These are phyloP conservation scores for Streptanthus diversifolius DNA, from an alignment of 345 rosid genomes.

Conservation along the genomic window DNA sequence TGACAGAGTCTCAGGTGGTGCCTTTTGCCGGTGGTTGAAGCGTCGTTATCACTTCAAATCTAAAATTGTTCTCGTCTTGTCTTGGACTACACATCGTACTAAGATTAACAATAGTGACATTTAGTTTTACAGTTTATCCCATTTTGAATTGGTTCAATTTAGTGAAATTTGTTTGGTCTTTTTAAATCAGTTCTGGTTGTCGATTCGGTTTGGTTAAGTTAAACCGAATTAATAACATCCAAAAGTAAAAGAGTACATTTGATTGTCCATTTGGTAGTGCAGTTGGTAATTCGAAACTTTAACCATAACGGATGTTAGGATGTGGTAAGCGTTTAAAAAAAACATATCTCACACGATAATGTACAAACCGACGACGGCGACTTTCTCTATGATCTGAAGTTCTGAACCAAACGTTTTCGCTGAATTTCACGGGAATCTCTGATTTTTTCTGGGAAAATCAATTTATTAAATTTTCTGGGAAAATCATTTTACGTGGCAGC, in stretches of 20 bases:
- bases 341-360: neutral
- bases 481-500: neutral
- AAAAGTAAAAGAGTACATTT: no score
- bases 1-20: neutral
- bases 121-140: neutral
- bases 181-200: neutral
- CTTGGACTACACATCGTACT: constrained; percentile 17
- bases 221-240: neutral
- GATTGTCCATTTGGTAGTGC: no score
- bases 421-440: constrained; percentile 17
- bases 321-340: no score
- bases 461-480: neutral
- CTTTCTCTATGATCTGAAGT: constrained; percentile 24
- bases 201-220: neutral
- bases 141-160: neutral
- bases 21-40: constrained; percentile 10
- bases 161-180: neutral
- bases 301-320: no score
- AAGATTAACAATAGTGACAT: neutral
- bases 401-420: neutral
- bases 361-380: constrained; percentile 30
- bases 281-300: no score
- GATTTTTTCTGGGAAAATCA: neutral
- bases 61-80: constrained; percentile 34
- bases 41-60: constrained; percentile 48